Percentiles rank a stretch among this genome's conserved stretches.
Conservation (phyloP, 2,329 filamentous ascomycete species). For the Alternaria postmessia region DNA sequence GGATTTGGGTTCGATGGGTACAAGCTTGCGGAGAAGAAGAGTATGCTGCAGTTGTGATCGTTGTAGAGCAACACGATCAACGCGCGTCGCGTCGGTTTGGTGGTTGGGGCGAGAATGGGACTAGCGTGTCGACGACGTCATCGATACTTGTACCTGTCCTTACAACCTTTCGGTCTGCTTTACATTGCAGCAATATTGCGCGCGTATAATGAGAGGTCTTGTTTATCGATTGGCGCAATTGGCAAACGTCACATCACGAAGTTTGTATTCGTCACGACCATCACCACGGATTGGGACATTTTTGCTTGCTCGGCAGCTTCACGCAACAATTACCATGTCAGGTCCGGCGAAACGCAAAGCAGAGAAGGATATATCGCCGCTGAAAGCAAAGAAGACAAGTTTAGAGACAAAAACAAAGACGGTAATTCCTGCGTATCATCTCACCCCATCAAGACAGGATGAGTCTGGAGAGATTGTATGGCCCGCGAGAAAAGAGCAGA, state of each 20-base stretch:
- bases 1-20: constrained; percentile 11
- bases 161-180: not conserved
- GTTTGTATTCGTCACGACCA: not conserved
- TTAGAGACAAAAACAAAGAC: constrained; percentile 27
- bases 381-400: constrained; percentile 31
- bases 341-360: constrained; percentile 45
- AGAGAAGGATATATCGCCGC: constrained; percentile 20
- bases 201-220: constrained; percentile 3
- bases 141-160: constrained; percentile 1
- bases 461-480: constrained; percentile 61
- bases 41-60: not conserved
- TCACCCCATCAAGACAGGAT: constrained; percentile 37
- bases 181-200: not conserved
- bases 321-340: constrained; percentile 25
- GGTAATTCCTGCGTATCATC: constrained; percentile 43
- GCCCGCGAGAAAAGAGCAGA: constrained; percentile 67
- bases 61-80: not conserved
- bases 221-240: not conserved
- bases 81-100: not conserved
- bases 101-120: constrained; percentile 1
- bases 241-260: not conserved
- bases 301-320: constrained; percentile 11
- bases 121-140: constrained; percentile 16
- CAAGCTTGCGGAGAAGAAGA: not conserved
- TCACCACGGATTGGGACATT: not conserved